phyloP scores from a whole-genome alignment of 768 basidiomycete genomes.

The Lactarius akahatsu region DNA sequence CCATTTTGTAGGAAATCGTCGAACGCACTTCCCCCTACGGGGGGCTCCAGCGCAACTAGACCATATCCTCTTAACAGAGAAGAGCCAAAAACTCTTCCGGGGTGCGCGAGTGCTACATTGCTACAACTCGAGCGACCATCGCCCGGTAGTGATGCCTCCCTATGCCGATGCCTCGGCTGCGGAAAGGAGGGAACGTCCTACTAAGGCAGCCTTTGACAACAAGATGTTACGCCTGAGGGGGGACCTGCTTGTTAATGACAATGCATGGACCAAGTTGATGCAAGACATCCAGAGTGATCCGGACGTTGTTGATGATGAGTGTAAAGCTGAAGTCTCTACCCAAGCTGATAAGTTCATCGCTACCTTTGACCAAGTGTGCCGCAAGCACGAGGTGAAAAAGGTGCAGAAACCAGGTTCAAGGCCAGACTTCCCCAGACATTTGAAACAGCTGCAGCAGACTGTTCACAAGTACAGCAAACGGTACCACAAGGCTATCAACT shows the following conservation, averaged over 20 bases:
- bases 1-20: not conserved
- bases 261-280: not conserved
- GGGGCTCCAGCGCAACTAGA: not conserved
- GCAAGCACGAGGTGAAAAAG: not conserved
- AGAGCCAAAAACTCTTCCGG: not conserved
- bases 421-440: not conserved
- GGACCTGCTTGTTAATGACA: slow-evolving; percentile 1
- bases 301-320: not conserved
- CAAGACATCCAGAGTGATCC: not conserved
- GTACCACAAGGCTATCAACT: not conserved
- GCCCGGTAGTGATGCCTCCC: not conserved
- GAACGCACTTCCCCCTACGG: not conserved
- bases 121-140: not conserved
- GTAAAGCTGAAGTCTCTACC: not conserved
- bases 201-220: not conserved
- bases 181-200: too few relatives aligned
- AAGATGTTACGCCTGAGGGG: slow-evolving; percentile 4
- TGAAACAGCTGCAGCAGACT: not conserved
- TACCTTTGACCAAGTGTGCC: not conserved
- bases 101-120: not conserved
- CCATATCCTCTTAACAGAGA: not conserved
- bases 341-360: not conserved
- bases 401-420: not conserved
- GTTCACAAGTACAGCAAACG: not conserved
- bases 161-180: not conserved